Conservation (phyloP, 352 stramenopile genomes). For the Pythium aquatile region DNA sequence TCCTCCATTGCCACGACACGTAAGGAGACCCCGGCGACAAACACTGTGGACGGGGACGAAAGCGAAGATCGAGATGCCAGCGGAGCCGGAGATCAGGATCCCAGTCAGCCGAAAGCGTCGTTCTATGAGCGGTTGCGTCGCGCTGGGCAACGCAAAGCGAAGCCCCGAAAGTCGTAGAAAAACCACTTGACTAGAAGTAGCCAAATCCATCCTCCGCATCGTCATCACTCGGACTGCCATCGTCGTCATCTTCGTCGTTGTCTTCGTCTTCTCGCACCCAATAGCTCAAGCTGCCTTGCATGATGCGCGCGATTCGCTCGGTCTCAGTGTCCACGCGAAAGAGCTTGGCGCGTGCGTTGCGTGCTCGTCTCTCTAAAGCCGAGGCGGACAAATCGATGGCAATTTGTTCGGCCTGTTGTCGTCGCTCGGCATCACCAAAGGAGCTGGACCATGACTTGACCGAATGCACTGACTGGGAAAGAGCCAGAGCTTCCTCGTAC, state of each 20-base stretch:
- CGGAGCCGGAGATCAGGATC: slow-evolving; percentile 8
- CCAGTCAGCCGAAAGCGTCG: slow-evolving; percentile 45
- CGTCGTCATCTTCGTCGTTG: slow-evolving; percentile 27
- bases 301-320: slow-evolving; percentile 77
- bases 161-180: slow-evolving; percentile 39
- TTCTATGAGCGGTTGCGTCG: slow-evolving; percentile 80
- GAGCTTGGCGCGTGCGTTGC: slow-evolving; percentile 5
- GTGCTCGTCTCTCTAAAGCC: slow-evolving; percentile 3
- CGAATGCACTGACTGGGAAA: slow-evolving; percentile 16
- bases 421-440: background rate
- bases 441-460: slow-evolving; percentile 14
- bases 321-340: slow-evolving; percentile 58
- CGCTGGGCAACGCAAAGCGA: slow-evolving; percentile 51
- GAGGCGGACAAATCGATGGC: slow-evolving; percentile 18
- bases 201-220: slow-evolving; percentile 9
- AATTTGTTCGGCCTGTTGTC: background rate
- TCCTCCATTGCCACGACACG: slow-evolving; percentile 4
- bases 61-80: slow-evolving; percentile 27
- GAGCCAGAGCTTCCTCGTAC: slow-evolving; percentile 19
- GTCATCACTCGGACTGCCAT: slow-evolving; percentile 13
- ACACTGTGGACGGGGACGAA: slow-evolving; percentile 12
- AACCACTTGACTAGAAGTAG: slow-evolving; percentile 23
- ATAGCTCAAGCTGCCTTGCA: slow-evolving; percentile 67
- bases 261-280: slow-evolving; percentile 57
- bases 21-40: slow-evolving; percentile 5